phyloP scores from a whole-genome alignment of 805 yeast genomes.

The Scheffersomyces coipomensis region DNA sequence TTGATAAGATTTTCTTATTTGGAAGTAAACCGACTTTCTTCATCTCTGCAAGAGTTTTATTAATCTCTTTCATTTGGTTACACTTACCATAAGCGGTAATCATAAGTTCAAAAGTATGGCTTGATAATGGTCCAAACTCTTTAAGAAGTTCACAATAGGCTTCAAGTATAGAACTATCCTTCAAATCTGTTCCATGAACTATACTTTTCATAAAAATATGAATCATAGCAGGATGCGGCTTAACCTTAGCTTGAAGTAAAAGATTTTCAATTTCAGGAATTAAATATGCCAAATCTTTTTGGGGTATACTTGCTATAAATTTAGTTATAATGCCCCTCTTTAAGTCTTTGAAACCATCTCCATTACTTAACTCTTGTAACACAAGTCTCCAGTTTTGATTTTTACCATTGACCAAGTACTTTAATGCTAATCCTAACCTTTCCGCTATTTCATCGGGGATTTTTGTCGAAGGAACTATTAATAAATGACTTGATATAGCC shows the following conservation, averaged over 20 bases:
- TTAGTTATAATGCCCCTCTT: slow-evolving; percentile 29
- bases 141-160: slow-evolving; percentile 24
- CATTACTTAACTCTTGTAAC: slow-evolving; percentile 30
- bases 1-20: slow-evolving; percentile 47
- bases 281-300: slow-evolving; percentile 25
- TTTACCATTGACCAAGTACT: slow-evolving; percentile 35
- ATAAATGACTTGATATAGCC: slow-evolving; percentile 4
- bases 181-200: slow-evolving; percentile 18
- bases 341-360: slow-evolving; percentile 36
- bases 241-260: slow-evolving; percentile 30
- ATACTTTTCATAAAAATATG: slow-evolving; percentile 38
- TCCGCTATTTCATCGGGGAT: slow-evolving; percentile 38
- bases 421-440: slow-evolving; percentile 38
- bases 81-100: slow-evolving; percentile 46
- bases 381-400: slow-evolving; percentile 50
- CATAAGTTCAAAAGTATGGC: slow-evolving; percentile 43
- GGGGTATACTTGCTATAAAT: slow-evolving; percentile 43
- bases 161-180: slow-evolving; percentile 32
- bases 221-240: slow-evolving; percentile 28
- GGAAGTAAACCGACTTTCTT: slow-evolving; percentile 37
- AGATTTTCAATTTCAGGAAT: slow-evolving; percentile 37
- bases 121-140: slow-evolving; percentile 20
- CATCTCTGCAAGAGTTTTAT: slow-evolving; percentile 38
- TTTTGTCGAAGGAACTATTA: slow-evolving; percentile 17
- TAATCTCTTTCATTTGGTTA: slow-evolving; percentile 35